A percentile compares a stretch with the other conserved stretches of the same genome.
These are phyloP conservation scores for Parasitella parasitica DNA, from an alignment of 371 early-diverging fungal genomes.

Conservation along the genomic window DNA sequence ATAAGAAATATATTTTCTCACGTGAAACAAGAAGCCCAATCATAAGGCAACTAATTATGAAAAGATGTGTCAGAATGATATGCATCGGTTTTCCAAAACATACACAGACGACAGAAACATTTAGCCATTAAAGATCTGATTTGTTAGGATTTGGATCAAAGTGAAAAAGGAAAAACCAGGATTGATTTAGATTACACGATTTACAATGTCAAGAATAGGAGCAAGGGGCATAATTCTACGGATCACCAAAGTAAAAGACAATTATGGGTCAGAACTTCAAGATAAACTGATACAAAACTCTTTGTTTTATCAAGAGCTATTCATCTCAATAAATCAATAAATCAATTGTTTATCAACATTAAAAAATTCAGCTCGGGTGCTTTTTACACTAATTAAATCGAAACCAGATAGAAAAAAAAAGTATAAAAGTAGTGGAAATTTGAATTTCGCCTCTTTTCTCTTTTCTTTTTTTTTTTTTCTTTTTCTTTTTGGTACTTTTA, in stretches of 20 bases:
- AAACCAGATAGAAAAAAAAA: not conserved
- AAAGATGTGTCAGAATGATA: not conserved
- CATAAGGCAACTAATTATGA: not conserved
- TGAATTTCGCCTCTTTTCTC: not conserved
- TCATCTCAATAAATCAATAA: not conserved
- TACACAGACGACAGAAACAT: not conserved
- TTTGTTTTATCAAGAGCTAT: not conserved
- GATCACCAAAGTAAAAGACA: not conserved
- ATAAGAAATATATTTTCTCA: no score
- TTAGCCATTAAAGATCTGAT: not conserved
- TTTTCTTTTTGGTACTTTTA: constrained; percentile 32
- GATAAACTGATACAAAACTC: not conserved
- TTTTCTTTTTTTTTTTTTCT: constrained; percentile 31
- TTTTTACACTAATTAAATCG: not conserved
- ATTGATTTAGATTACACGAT: not conserved
- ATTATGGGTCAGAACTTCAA: not conserved
- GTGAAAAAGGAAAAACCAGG: not conserved
- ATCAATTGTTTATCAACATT: not conserved
- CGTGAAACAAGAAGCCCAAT: not conserved
- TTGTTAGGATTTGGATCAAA: not conserved
- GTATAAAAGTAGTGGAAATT: not conserved
- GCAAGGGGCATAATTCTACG: not conserved
- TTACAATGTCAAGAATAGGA: not conserved
- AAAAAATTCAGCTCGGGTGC: not conserved
- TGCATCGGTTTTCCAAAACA: not conserved